These are phyloP conservation scores for Gastrodia elata DNA, from an alignment of 106 monocot species.

Conservation along the genomic window DNA sequence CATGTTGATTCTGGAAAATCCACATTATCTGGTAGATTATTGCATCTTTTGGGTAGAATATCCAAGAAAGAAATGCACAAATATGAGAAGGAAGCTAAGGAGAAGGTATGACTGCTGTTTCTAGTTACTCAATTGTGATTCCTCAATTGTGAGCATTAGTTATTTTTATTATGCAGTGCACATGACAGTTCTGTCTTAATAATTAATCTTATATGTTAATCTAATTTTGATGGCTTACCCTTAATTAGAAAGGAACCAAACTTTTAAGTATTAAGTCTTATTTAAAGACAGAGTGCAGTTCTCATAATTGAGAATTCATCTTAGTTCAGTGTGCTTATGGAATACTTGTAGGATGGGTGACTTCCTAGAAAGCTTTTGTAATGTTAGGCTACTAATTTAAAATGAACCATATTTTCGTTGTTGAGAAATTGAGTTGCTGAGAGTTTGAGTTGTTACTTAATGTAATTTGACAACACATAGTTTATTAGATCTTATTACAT, in stretches of 20 bases:
- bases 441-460: too few relatives aligned
- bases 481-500: not conserved
- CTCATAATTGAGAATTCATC: too few relatives aligned
- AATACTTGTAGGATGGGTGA: too few relatives aligned
- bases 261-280: too few relatives aligned
- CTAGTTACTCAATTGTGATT: not conserved
- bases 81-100: slow-evolving; percentile 83
- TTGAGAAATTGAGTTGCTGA: too few relatives aligned
- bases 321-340: too few relatives aligned
- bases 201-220: not conserved
- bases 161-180: too few relatives aligned
- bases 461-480: not conserved
- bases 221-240: not conserved
- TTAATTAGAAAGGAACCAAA: too few relatives aligned
- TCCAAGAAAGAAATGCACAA: slow-evolving; percentile 93
- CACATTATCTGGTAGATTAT: slow-evolving; percentile 74
- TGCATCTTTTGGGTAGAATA: slow-evolving; percentile 70
- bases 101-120: slow-evolving; percentile 44
- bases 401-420: too few relatives aligned
- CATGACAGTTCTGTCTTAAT: not conserved
- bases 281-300: too few relatives aligned
- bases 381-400: too few relatives aligned
- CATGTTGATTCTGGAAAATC: slow-evolving; percentile 99
- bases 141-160: not conserved
- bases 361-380: too few relatives aligned